A percentile compares a stretch with the other conserved stretches of the same genome.
Evolutionary conservation across 805 yeast genomes (phyloP).

Genomic region (Zygosaccharomyces bailii): DNA sequence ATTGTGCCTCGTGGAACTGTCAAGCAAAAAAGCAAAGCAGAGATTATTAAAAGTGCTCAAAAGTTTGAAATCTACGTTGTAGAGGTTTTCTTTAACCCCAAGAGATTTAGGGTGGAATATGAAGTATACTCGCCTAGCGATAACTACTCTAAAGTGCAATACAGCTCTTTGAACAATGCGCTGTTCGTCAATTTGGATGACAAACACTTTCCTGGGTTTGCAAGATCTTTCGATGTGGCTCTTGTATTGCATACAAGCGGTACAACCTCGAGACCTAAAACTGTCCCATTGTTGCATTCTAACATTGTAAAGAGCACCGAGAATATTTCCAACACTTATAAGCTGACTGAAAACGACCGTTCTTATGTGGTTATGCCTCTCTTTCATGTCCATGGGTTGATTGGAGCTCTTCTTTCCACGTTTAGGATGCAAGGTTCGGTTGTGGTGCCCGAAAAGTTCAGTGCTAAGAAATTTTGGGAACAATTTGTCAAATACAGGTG

Average conservation of each 20-base stretch:
- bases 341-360: slow-evolving; percentile 46
- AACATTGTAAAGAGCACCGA: slow-evolving; percentile 58
- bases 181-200: slow-evolving; percentile 31
- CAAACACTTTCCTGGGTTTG: slow-evolving; percentile 40
- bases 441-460: slow-evolving; percentile 59
- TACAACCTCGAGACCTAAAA: slow-evolving; percentile 73
- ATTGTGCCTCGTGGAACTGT: slow-evolving; percentile 54
- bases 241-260: slow-evolving; percentile 71
- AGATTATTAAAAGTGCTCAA: slow-evolving; percentile 50
- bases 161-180: slow-evolving; percentile 31
- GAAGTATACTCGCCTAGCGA: slow-evolving; percentile 32
- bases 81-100: slow-evolving; percentile 48
- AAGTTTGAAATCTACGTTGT: slow-evolving; percentile 47
- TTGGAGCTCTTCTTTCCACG: slow-evolving; percentile 62
- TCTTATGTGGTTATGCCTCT: slow-evolving; percentile 72
- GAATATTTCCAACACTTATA: slow-evolving; percentile 59
- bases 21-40: slow-evolving; percentile 30
- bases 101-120: slow-evolving; percentile 43
- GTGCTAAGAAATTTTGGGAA: slow-evolving; percentile 59
- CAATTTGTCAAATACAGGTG: slow-evolving; percentile 50
- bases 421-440: slow-evolving; percentile 57
- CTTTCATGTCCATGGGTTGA: slow-evolving; percentile 73
- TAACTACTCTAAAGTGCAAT: slow-evolving; percentile 24
- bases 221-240: slow-evolving; percentile 53
- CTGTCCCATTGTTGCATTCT: slow-evolving; percentile 65